Percentiles rank a stretch among this genome's conserved stretches.
These are phyloP conservation scores for Capsicum chinense DNA, from an alignment of 257 asterid genomes.

Conservation along the genomic window DNA sequence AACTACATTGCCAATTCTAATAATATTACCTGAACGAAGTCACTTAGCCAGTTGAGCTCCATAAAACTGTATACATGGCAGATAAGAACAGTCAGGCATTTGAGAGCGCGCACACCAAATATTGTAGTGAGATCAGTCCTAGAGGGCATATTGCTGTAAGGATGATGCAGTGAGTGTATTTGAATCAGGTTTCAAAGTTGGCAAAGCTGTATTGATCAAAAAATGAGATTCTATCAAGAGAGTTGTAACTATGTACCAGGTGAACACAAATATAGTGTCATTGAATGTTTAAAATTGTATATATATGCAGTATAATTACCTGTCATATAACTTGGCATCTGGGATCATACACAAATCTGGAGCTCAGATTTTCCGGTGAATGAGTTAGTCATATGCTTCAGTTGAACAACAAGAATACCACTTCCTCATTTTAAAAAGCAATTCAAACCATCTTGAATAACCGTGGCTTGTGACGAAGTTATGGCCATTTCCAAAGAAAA, in stretches of 20 bases:
- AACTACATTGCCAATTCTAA: background rate
- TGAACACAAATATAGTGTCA: background rate
- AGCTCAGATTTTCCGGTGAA: background rate
- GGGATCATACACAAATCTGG: background rate
- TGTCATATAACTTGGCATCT: background rate
- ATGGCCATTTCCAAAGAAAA: background rate
- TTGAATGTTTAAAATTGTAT: background rate
- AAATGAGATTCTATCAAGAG: background rate
- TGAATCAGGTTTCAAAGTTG: too few relatives aligned
- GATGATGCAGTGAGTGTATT: too few relatives aligned
- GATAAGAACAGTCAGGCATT: background rate
- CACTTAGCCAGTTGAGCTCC: background rate
- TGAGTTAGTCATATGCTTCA: background rate
- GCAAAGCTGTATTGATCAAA: background rate
- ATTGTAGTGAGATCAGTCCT: too few relatives aligned
- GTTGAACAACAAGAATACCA: background rate
- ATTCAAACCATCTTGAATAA: background rate
- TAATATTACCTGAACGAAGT: background rate
- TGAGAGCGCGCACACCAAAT: too few relatives aligned
- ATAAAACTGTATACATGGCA: background rate
- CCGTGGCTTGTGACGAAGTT: background rate
- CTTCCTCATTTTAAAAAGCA: background rate
- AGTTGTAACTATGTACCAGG: background rate
- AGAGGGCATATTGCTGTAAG: too few relatives aligned
- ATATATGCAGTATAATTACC: background rate